phyloP scores from a whole-genome alignment of 2,329 filamentous ascomycete genomes.

The Ciborinia camelliae region DNA sequence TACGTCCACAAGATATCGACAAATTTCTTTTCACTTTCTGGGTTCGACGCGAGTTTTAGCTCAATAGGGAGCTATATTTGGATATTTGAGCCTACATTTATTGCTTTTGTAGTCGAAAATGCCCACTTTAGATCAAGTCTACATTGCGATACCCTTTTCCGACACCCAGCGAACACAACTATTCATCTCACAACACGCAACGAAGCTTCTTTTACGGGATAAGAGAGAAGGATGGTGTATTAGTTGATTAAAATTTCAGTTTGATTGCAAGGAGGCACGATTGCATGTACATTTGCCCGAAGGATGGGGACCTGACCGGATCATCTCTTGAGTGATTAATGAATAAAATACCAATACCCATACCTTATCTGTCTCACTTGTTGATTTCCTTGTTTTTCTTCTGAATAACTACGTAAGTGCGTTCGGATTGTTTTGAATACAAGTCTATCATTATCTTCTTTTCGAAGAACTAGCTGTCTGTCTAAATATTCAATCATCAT shows the following conservation, averaged over 20 bases:
- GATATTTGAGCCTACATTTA: not conserved
- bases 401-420: not conserved
- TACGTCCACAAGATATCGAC: not conserved
- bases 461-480: no score
- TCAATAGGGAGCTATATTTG: not conserved
- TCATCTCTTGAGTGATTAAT: not conserved
- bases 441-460: no score
- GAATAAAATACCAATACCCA: not conserved
- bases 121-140: not conserved
- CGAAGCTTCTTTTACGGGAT: rapidly evolving
- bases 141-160: not conserved
- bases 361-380: not conserved
- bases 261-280: not conserved
- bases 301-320: not conserved
- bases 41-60: not conserved
- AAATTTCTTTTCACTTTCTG: no score
- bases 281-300: not conserved
- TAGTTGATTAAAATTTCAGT: not conserved
- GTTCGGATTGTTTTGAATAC: not conserved
- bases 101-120: not conserved
- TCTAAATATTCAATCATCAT: no score
- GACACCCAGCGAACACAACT: not conserved
- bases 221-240: not conserved
- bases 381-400: not conserved
- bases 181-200: not conserved